Base-by-base conservation (phyloP, 768 basidiomycete species). In the Phylloporus arenicola region DNA sequence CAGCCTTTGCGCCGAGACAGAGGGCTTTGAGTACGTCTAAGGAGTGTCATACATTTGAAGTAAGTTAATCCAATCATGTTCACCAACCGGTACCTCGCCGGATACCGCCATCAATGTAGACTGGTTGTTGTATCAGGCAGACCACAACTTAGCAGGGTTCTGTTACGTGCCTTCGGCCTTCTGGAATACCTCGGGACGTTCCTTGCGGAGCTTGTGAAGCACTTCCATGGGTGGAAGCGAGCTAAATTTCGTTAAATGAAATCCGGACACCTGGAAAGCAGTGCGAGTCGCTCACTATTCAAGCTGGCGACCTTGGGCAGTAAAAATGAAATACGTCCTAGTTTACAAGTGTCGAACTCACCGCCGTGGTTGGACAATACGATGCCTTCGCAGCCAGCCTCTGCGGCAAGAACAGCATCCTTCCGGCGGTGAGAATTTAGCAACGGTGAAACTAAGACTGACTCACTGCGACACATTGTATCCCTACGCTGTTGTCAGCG, bases 281-380 rank as follows among this genome's bases (percentile, higher is more conserved):
- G 13, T 29, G 13, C 38, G 24, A 10, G 8, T 16, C 34, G 62
- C 80, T 65, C 62, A 88, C 86, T 81, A 89, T 47, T 92, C 89
- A 46, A 93, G 70, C 66, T 93, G 89, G 24, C 92, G 79, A 37
- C 86, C 86, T 58, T 43, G 37, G 29, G 47, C 13, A 37, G 10
- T 22, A 27, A 45, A 30, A n/a, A 47, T 55, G 20, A 56, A 47
- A 34, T 38, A 31, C 11, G 6, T 33, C 19, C 17, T 13, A 25
- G 20, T 41, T 37, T 39, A 6, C 27, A 14, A 43, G 41, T 8
- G 22, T 39, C 1, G 16, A 19, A 45, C 69, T 56, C 59, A 78
- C 90, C 94, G 48, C 94, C 94, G 58, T 97, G 94, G 57, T 97
- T 97, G 1, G 87, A 90, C 9, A 97, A 70, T 49, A 94, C 74